phyloP scores from a whole-genome alignment of 345 rosid species.

The Litchi chinensis region DNA sequence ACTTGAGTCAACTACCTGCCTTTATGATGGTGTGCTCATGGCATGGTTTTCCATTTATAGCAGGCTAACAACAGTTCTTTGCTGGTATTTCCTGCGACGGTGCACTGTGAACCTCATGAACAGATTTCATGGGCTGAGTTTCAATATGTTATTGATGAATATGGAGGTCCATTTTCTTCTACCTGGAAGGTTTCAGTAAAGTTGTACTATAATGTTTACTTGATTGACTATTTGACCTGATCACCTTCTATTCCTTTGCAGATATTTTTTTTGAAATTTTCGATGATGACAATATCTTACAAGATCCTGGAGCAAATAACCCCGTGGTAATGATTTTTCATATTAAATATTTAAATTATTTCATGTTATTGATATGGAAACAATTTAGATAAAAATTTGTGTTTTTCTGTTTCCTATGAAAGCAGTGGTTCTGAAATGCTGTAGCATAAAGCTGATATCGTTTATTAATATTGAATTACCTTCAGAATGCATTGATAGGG shows the following conservation, averaged over 20 bases:
- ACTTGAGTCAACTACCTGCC: not conserved
- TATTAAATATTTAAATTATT: constrained; percentile 7
- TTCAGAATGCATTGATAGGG: constrained; percentile 83
- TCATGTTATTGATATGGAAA: not conserved
- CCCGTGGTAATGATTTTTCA: constrained; percentile 69
- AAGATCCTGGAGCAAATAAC: constrained; percentile 84
- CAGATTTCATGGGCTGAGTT: constrained; percentile 83
- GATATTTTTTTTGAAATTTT: constrained; percentile 86
- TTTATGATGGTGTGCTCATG: constrained; percentile 8
- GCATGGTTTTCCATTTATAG: constrained; percentile 26
- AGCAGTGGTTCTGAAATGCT: not conserved
- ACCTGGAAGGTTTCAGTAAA: constrained; percentile 3
- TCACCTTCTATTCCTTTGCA: constrained; percentile 30
- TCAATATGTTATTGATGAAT: constrained; percentile 82
- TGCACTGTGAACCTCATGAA: constrained; percentile 88
- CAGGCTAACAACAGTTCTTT: constrained; percentile 78
- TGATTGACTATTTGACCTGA: constrained; percentile 12
- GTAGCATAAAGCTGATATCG: constrained; percentile 1
- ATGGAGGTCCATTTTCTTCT: constrained; percentile 69
- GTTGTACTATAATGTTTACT: not conserved
- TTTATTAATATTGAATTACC: constrained; percentile 15
- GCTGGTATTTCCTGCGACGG: constrained; percentile 81
- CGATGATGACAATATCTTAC: constrained; percentile 72
- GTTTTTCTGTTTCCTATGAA: not conserved
- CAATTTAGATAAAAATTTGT: not conserved